phyloP scores from a whole-genome alignment of 2,329 filamentous ascomycete genomes.

The Talaromyces rugulosus region DNA sequence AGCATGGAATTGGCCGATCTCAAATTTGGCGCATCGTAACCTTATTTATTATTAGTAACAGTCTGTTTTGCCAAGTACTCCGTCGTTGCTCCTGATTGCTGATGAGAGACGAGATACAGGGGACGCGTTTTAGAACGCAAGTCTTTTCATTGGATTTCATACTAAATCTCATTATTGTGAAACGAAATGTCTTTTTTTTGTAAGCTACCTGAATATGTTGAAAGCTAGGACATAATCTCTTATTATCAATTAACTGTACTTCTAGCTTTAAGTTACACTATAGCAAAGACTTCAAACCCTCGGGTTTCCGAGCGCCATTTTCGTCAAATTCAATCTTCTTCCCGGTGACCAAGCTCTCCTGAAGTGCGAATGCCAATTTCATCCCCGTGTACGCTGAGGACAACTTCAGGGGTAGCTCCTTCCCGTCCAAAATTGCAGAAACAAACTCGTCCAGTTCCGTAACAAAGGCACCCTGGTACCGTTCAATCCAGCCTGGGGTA shows the following conservation, averaged over 20 bases:
- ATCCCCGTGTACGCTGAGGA: not conserved
- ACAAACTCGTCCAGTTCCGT: slow-evolving; percentile 62
- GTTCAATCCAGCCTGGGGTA: slow-evolving; percentile 57
- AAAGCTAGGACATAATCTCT: too few species aligned
- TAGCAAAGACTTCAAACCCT: not conserved
- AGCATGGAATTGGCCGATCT: not conserved
- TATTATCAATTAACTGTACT: too few species aligned
- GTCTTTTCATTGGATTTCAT: not conserved
- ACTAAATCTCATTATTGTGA: not conserved
- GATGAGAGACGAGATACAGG: not conserved
- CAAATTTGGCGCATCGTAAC: not conserved
- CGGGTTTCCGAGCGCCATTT: not conserved
- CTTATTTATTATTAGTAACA: not conserved
- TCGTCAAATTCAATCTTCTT: slow-evolving; percentile 59
- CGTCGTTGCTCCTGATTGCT: too few species aligned
- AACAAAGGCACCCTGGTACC: slow-evolving; percentile 60
- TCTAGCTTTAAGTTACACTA: not conserved
- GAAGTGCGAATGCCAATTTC: slow-evolving; percentile 38
- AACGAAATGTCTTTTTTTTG: too few species aligned
- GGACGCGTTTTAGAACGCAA: not conserved
- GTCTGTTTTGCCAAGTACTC: not conserved
- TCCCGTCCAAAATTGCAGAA: slow-evolving; percentile 54
- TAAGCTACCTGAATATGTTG: too few species aligned
- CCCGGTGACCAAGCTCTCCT: slow-evolving; percentile 53
- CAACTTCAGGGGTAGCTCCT: slow-evolving; percentile 53